Evolutionary conservation across 192 early-diverging fungal species (phyloP).

Genomic region (Coemansia sp.): DNA sequence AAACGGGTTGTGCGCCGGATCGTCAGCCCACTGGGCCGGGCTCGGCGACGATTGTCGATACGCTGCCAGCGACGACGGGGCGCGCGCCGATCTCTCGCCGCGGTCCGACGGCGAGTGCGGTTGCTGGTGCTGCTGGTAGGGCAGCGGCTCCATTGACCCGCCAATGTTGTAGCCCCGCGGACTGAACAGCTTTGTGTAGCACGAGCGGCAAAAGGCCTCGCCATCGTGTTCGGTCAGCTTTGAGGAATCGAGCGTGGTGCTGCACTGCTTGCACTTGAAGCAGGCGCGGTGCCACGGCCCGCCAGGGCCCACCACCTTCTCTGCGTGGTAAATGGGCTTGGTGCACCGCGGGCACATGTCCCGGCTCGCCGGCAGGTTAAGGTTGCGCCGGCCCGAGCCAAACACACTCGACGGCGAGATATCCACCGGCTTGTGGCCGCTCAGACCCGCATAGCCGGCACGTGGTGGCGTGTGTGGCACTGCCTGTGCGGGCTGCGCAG

Average conservation of each 20-base stretch:
- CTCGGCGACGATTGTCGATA: conserved; percentile 9
- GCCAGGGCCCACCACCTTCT: conserved; percentile 51
- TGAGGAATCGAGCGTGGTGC: conserved; percentile 37
- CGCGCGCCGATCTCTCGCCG: background rate
- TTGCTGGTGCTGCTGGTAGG: background rate
- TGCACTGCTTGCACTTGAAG: conserved; percentile 51
- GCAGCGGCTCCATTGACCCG: conserved; percentile 33
- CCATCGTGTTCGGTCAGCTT: conserved; percentile 49
- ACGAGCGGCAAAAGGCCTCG: conserved; percentile 48
- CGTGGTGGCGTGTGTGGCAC: conserved; percentile 18
- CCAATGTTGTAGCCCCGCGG: conserved; percentile 45
- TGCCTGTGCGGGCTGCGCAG: background rate
- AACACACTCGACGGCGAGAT: conserved; percentile 51
- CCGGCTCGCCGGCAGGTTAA: conserved; percentile 32
- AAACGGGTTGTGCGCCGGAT: conserved; percentile 7
- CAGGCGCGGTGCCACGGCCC: conserved; percentile 52
- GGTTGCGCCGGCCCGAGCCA: conserved; percentile 29
- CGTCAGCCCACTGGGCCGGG: background rate
- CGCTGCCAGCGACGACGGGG: background rate
- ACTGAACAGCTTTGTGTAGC: conserved; percentile 50
- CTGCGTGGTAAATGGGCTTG: conserved; percentile 50
- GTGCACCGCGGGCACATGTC: conserved; percentile 51
- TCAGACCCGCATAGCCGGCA: background rate
- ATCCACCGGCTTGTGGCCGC: background rate
- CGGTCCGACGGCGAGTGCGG: conserved; percentile 3